These are phyloP conservation scores for Leccinum proliferum DNA, from an alignment of 1,284 basidiomycete genomes.

Conservation along the genomic window DNA sequence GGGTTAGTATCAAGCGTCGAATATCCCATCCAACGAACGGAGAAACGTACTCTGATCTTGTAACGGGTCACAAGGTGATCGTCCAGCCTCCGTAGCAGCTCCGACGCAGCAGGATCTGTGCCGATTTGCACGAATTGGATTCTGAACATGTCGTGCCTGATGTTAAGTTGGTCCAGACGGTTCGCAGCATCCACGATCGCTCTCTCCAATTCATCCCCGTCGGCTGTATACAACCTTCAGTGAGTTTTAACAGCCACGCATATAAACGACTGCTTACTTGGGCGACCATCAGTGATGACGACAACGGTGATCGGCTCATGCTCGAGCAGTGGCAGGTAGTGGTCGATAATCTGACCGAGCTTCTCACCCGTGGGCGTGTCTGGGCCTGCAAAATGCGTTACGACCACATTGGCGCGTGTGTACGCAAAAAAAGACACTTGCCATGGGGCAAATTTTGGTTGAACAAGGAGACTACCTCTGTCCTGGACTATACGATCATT, in stretches of 20 bases:
- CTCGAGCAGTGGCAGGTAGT: slow-evolving; percentile 38
- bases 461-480: neutral
- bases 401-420: too few relatives aligned
- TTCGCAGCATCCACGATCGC: slow-evolving; percentile 45
- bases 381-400: too few relatives aligned
- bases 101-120: slow-evolving; percentile 34
- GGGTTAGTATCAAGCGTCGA: neutral
- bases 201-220: slow-evolving; percentile 38
- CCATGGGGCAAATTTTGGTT: neutral
- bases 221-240: slow-evolving; percentile 32
- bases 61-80: slow-evolving; percentile 11
- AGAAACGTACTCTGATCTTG: slow-evolving; percentile 12
- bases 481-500: slow-evolving; percentile 12
- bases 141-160: slow-evolving; percentile 36
- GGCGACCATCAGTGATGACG: slow-evolving; percentile 46
- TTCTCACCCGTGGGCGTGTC: too few relatives aligned
- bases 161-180: slow-evolving; percentile 37
- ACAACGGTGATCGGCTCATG: slow-evolving; percentile 40
- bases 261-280: slow-evolving; percentile 31
- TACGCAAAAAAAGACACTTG: too few relatives aligned
- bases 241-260: neutral
- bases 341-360: slow-evolving; percentile 18
- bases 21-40: too few relatives aligned
- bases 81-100: too few relatives aligned
- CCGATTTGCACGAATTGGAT: slow-evolving; percentile 53